Base-by-base conservation (phyloP, 177 flowering plant species). In the Tripterygium wilfordii region DNA sequence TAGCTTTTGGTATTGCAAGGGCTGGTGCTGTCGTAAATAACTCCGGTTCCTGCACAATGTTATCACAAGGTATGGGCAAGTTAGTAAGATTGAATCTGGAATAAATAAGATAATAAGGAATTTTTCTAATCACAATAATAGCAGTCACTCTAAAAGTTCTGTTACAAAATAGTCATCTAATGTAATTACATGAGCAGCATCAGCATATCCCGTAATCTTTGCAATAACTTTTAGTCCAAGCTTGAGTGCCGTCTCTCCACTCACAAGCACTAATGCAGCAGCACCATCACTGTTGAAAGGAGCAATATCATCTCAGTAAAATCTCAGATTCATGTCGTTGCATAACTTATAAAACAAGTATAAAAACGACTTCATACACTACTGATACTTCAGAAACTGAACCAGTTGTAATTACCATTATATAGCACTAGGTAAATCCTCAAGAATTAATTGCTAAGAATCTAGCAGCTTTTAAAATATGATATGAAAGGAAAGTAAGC, bases 141-240 rank as follows among this genome's bases (percentile, higher is more conserved):
- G 12, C 26, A 18, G 16, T 5, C 17, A 18, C 35, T 19, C 13
- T 29, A 12, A 28, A 25, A n/a, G n/a, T n/a, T n/a, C n/a, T n/a
- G n/a, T n/a, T n/a, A n/a, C n/a, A n/a, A n/a, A n/a, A n/a, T n/a
- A n/a, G n/a, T n/a, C n/a, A n/a, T n/a, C n/a, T n/a, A n/a, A n/a
- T n/a, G n/a, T n/a, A n/a, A 55, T 27, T 67, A 88, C 97, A 89
- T 83, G 97, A 53, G 94, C 95, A 28, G 97, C 94, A 73, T 89
- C 97, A 56, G 88, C 97, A 61, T 70, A 87, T 39, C 96, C 97
- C 22, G 65, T 60, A 35, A 89, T 82, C 68, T 70, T 89, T 23
- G 86, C 94, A 61, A 89, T 77, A 37, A 89, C 88, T 42, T 74
- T 53, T 47, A 89, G 61, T 36, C 96, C 96, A 54, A 82, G 78